Evolutionary conservation across 176 grass and related monocot genomes (phyloP), one percentile per base, ranked within the genome.

Genomic region (Avena eriantha): DNA sequence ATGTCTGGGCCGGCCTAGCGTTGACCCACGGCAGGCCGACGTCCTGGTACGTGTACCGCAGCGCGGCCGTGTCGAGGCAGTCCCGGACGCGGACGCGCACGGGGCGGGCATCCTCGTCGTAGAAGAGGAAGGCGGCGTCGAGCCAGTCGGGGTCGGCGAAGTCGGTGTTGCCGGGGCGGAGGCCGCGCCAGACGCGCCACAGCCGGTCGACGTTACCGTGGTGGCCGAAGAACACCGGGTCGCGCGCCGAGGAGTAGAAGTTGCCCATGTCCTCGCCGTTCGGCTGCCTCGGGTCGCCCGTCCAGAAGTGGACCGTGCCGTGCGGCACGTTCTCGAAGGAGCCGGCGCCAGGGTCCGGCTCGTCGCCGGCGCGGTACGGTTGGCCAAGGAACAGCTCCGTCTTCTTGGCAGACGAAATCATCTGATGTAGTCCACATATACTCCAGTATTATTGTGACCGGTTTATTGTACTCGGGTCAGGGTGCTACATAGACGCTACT

Each of bases 91-190:
- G 82, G 22, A 84, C 90, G 59, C 88, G 84, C 35, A 97, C 94
- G 13, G 70, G 65, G 79, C 91, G 90, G 1, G 87, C 89, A 4
- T 97, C 89, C 89, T 97, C 92, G 82, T 97, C 92, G 82, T 97
- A 92, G 92, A 97, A 97, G 35, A 87, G 71, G 86, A 97, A 97
- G 88, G 3, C 17, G 39, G 94, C 45, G 79, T 94, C 81, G 15
- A 97, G 90, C 95, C 95, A 97, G 84, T 97, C 95, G 6, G 54
- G 8, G 68, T 97, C 90, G 10, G 83, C 6, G 81, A 94, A 92
- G 85, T 85, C 86, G 22, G 22, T 50, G 84, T 86, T 81, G 58
- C 83, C 12, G 0, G 87, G 69, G 69, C 77, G 33, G 15, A 86
- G 87, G 33, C 48, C 46, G 31, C 36, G 63, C 86, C 93, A 93